Percentiles rank a stretch among this genome's conserved stretches.
Evolutionary conservation across 2,329 filamentous ascomycete genomes (phyloP).

Genomic region (Botrytis cinerea): DNA sequence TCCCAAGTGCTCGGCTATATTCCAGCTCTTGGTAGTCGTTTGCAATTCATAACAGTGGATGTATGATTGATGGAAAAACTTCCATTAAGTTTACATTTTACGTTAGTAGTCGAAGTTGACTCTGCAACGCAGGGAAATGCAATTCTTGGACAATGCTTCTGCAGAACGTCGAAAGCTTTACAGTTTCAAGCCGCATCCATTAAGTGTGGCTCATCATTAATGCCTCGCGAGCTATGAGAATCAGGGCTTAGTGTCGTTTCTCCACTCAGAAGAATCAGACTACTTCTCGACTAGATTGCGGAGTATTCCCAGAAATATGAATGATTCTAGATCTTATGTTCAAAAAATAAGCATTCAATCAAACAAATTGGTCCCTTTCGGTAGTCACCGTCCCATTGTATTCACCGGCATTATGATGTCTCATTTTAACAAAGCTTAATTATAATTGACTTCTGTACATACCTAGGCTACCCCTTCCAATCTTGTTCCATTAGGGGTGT

Average conservation of each 20-base stretch:
- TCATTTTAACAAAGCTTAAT: not conserved
- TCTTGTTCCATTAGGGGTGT: not conserved
- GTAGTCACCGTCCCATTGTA: not conserved
- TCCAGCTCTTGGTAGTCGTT: not conserved
- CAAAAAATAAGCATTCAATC: not conserved
- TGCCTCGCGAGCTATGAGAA: not conserved
- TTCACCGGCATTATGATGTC: not conserved
- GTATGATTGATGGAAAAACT: not conserved
- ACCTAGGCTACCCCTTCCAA: not conserved
- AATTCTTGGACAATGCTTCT: not conserved
- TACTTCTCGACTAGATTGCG: not conserved
- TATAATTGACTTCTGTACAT: not conserved
- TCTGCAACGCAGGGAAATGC: not conserved
- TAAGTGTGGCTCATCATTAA: not conserved
- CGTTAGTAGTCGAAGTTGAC: not conserved
- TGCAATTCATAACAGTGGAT: not conserved
- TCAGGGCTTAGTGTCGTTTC: not conserved
- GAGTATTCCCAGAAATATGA: no score
- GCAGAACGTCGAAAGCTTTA: not conserved
- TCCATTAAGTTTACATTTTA: not conserved
- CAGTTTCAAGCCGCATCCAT: not conserved
- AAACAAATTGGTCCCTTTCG: not conserved
- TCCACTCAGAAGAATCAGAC: no score
- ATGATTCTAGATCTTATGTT: not conserved
- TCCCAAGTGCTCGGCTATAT: not conserved